A percentile compares a stretch with the other conserved stretches of the same genome.
phyloP scores from a whole-genome alignment of 2,329 filamentous ascomycete genomes.

The Pyricularia pennisetigena region DNA sequence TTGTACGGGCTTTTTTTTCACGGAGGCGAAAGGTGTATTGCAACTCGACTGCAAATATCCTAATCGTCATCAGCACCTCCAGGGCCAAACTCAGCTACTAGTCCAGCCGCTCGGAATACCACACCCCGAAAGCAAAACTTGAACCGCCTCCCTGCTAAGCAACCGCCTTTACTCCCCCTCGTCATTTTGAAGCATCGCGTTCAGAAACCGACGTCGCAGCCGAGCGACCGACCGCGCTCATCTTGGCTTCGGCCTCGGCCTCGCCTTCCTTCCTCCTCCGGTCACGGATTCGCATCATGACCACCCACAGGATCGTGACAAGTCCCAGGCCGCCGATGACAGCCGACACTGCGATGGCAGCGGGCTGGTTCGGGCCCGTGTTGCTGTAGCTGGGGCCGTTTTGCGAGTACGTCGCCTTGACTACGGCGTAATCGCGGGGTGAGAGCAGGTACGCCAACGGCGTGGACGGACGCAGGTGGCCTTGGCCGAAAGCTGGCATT shows the following conservation, averaged over 20 bases:
- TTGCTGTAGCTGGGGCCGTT: neutral
- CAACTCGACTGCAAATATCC: neutral
- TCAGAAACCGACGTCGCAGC: neutral
- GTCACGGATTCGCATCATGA: neutral
- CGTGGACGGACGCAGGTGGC: neutral
- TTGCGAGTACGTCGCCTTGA: neutral
- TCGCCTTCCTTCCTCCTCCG: neutral
- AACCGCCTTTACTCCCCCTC: neutral
- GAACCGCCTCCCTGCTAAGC: neutral
- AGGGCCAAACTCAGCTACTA: neutral
- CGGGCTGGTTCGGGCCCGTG: neutral
- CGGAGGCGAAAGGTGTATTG: too few relatives aligned
- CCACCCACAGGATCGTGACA: neutral
- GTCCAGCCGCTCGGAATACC: neutral
- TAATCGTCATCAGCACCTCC: neutral
- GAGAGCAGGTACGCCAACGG: neutral
- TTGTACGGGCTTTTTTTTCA: too few relatives aligned
- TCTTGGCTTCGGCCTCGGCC: neutral
- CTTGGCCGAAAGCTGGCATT: neutral
- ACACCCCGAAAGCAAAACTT: too few relatives aligned
- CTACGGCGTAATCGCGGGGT: neutral
- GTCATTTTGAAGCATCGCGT: neutral
- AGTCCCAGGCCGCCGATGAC: neutral
- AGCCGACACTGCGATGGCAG: neutral
- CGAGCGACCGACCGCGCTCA: neutral